These are phyloP conservation scores for Aphanocladium album DNA, from an alignment of 2,329 filamentous ascomycete species.

Conservation along the genomic window DNA sequence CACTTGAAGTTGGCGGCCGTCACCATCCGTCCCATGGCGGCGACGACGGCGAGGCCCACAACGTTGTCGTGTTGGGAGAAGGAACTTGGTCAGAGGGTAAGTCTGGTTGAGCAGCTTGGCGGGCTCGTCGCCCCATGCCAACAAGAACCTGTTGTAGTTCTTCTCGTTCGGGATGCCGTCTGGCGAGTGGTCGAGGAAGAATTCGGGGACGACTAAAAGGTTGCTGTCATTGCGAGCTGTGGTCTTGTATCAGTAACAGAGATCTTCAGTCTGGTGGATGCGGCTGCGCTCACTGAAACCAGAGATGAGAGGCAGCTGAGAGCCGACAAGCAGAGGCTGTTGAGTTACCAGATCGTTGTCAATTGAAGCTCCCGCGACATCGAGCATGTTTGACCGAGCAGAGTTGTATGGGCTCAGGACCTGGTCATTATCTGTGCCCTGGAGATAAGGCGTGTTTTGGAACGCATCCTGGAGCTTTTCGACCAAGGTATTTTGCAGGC, in stretches of 20 bases:
- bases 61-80: slow-evolving; percentile 11
- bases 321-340: neutral
- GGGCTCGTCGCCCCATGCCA: neutral
- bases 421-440: neutral
- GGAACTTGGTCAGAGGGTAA: neutral
- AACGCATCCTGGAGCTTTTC: neutral
- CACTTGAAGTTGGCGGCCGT: slow-evolving; percentile 16
- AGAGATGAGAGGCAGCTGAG: neutral
- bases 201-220: neutral
- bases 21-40: slow-evolving; percentile 14
- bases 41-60: slow-evolving; percentile 7
- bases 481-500: neutral
- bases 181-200: neutral
- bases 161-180: neutral
- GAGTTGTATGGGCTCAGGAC: neutral
- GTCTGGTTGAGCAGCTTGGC: neutral
- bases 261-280: neutral
- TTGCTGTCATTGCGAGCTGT: neutral
- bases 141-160: neutral
- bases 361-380: neutral
- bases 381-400: neutral
- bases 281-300: neutral
- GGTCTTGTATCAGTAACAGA: neutral
- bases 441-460: neutral
- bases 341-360: neutral